Percentiles rank a stretch among this genome's conserved stretches.
Evolutionary conservation across 2,329 filamentous ascomycete species (phyloP).

Genomic region (Aspergillus spinulosporus): DNA sequence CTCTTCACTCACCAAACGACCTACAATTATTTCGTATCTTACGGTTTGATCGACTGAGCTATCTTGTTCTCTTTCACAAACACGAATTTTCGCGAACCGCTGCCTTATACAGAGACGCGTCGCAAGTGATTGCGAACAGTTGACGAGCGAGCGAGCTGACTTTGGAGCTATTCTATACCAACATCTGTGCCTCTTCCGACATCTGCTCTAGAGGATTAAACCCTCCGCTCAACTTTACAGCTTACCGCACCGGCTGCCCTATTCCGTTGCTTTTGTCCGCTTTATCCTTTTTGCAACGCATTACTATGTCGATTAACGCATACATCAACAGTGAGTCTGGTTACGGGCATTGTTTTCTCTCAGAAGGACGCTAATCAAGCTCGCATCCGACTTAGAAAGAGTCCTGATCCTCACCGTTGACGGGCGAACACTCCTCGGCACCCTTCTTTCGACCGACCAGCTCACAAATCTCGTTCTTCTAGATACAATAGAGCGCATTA

Average conservation of each 20-base stretch:
- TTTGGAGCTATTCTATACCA: neutral
- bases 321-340: constrained; percentile 55
- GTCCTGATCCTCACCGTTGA: constrained; percentile 90
- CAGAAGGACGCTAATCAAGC: constrained; percentile 14
- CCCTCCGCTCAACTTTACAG: neutral
- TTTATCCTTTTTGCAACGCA: neutral
- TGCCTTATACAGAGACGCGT: neutral
- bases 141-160: neutral
- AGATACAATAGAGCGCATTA: constrained; percentile 83
- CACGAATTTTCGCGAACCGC: neutral
- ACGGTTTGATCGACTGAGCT: neutral
- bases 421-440: constrained; percentile 81
- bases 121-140: neutral
- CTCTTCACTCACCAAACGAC: neutral
- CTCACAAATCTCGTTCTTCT: constrained; percentile 88
- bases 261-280: neutral
- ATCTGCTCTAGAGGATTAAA: neutral
- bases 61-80: neutral
- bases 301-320: constrained; percentile 53
- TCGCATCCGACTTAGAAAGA: constrained; percentile 63
- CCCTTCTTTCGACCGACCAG: constrained; percentile 81
- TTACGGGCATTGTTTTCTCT: no score
- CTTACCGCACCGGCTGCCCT: neutral
- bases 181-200: neutral
- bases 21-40: neutral